Conservation (phyloP, 805 yeast species). For the Metschnikowia aberdeeniae region DNA sequence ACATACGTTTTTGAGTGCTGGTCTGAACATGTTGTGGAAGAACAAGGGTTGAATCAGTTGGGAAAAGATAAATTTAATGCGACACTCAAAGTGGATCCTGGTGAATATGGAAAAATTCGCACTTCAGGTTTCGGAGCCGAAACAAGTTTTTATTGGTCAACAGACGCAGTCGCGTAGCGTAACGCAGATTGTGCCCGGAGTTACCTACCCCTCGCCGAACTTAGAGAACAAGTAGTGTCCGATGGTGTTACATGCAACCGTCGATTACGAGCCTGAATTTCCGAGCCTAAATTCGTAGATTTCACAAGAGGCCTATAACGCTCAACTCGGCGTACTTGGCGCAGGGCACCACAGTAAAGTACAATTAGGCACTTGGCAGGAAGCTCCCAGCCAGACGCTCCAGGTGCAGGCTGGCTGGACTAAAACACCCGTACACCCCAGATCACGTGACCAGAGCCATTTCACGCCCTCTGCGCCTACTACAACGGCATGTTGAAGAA, state of each 20-base stretch:
- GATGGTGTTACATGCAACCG: no score
- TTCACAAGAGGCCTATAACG: neutral
- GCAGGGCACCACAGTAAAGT: no score
- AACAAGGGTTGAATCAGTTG: conserved; percentile 9
- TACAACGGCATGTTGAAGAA: conserved; percentile 11
- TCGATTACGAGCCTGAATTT: no score
- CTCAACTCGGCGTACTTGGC: no score
- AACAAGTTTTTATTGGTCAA: conserved; percentile 14
- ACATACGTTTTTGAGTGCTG: conserved; percentile 20
- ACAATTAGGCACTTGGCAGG: no score
- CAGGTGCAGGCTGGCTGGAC: no score
- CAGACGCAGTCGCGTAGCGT: conserved; percentile 1
- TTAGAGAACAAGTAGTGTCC: neutral
- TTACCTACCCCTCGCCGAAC: conserved; percentile 3
- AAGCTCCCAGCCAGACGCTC: no score
- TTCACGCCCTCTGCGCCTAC: neutral
- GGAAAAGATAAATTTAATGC: conserved; percentile 5
- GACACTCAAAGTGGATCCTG: conserved; percentile 1
- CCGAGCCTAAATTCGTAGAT: neutral
- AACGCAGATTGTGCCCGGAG: conserved; percentile 5
- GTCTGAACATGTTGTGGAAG: conserved; percentile 17
- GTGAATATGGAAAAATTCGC: conserved; percentile 18
- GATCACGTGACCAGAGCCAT: neutral
- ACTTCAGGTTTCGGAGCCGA: conserved; percentile 17
- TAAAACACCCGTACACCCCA: neutral